These are phyloP conservation scores for Trichoderma brevicompactum DNA, from an alignment of 2,329 filamentous ascomycete species.

Conservation along the genomic window DNA sequence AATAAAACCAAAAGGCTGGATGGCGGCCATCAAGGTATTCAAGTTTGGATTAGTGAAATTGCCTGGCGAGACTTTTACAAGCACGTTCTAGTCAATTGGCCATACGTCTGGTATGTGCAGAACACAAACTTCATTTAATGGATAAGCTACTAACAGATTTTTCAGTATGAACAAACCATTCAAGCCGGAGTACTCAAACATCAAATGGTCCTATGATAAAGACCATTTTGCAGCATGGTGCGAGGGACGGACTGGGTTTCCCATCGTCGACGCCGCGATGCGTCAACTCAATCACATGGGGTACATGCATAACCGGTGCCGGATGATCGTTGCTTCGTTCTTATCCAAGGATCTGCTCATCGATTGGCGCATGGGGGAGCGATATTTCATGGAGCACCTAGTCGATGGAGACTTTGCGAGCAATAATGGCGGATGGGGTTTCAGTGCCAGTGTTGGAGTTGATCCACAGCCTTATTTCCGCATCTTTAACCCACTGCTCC, in stretches of 20 bases:
- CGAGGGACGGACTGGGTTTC: constrained; percentile 74
- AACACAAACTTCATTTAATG: not conserved
- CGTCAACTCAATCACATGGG: constrained; percentile 69
- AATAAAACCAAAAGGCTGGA: constrained; percentile 70
- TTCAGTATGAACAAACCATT: constrained; percentile 62
- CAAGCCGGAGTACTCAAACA: constrained; percentile 83
- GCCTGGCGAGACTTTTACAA: constrained; percentile 90
- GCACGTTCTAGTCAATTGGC: constrained; percentile 83
- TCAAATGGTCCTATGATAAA: constrained; percentile 78
- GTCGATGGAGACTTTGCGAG: constrained; percentile 80
- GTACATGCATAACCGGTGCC: constrained; percentile 84
- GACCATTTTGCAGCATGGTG: constrained; percentile 75
- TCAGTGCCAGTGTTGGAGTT: constrained; percentile 68
- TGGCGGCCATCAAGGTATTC: constrained; percentile 66
- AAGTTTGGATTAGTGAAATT: constrained; percentile 78
- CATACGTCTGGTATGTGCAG: constrained; percentile 69
- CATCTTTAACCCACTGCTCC: constrained; percentile 83
- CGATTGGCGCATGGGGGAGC: constrained; percentile 83
- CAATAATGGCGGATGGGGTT: constrained; percentile 69
- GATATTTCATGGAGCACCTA: constrained; percentile 80
- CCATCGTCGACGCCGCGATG: constrained; percentile 87
- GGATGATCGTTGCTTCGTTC: constrained; percentile 84
- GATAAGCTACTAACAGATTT: constrained; percentile 11
- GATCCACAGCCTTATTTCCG: constrained; percentile 90
- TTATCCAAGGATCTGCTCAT: constrained; percentile 78